These are phyloP conservation scores for Cutaneotrichosporon arboriforme DNA, from an alignment of 1,284 basidiomycete species.

Conservation along the genomic window DNA sequence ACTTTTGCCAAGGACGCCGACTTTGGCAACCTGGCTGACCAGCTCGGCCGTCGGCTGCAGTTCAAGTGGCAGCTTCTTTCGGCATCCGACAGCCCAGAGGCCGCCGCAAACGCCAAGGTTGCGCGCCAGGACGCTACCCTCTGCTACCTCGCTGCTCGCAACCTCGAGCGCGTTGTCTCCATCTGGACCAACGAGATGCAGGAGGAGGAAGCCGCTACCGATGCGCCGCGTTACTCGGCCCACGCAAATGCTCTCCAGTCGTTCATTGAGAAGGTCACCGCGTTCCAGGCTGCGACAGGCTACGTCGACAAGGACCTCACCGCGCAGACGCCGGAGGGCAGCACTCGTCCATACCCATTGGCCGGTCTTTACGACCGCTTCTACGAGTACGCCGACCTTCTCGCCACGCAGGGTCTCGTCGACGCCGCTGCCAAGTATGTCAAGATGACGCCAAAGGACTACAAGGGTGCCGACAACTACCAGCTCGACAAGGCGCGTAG, in stretches of 20 bases:
- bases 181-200: slow-evolving; percentile 90
- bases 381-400: slow-evolving; percentile 89
- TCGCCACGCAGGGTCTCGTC: slow-evolving; percentile 83
- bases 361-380: slow-evolving; percentile 84
- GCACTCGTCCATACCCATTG: slow-evolving; percentile 72
- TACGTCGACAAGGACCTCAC: slow-evolving; percentile 78
- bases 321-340: slow-evolving; percentile 49
- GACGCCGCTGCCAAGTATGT: slow-evolving; percentile 76
- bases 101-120: slow-evolving; percentile 51
- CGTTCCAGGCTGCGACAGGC: slow-evolving; percentile 83
- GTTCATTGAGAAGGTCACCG: slow-evolving; percentile 93
- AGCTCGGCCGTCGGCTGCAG: slow-evolving; percentile 85
- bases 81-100: slow-evolving; percentile 52
- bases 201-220: slow-evolving; percentile 66
- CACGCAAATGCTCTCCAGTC: slow-evolving; percentile 86
- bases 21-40: slow-evolving; percentile 79
- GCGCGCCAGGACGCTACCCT: slow-evolving; percentile 85
- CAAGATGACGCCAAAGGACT: slow-evolving; percentile 72
- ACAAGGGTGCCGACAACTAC: slow-evolving; percentile 58
- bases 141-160: slow-evolving; percentile 84
- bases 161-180: slow-evolving; percentile 78
- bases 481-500: slow-evolving; percentile 59
- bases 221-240: slow-evolving; percentile 65
- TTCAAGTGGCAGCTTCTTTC: slow-evolving; percentile 64
- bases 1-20: slow-evolving; percentile 85